Evolutionary conservation across 768 basidiomycete species (phyloP), one percentile per base, ranked within the genome.

Genomic region (Pisolithus tinctorius): DNA sequence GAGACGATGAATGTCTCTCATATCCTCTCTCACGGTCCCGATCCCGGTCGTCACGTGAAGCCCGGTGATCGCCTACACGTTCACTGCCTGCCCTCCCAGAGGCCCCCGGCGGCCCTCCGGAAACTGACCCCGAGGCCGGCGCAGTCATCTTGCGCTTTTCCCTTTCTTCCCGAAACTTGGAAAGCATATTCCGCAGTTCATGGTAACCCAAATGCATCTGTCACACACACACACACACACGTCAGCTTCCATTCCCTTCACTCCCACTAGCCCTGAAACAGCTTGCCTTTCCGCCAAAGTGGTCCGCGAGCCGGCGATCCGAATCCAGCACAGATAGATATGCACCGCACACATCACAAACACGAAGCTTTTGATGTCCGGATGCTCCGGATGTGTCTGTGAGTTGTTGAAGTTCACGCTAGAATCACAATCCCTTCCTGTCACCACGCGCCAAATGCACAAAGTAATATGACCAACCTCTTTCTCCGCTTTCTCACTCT

Each of bases 341-440:
- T n/a, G 96, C 96, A 61, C 96, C 96, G 67, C 96, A 99, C 27
- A 97, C 94, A 74, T 99, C 96, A 74, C 96, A 98, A n/a, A 99
- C 96, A 55, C 96, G 86, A 60, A 99, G 75, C 71, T 98, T 98
- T 72, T 99, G 96, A 76, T 99, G 96, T n/a, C 96, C 96, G 51
- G 93, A 96, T 5, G 96, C 96, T 50, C 96, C 96, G 38, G 94
- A 95, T 29, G 93, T 98, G 66, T 99, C 96, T 39, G 95, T 96
- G 57, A 99, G 74, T 68, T 93, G 86, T 70, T 96, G 93, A 42
- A 98, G 76, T 63, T 98, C 96, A 51, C 91, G 86, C 88, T 93
- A 54, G 54, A 37, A 47, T 6, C 42, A 30, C 50, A 49, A 46
- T 45, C 43, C 54, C 20, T 20, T 48, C 16, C 31, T 47, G 48